phyloP scores from a whole-genome alignment of 2,329 filamentous ascomycete genomes.

The Calonectria montana region DNA sequence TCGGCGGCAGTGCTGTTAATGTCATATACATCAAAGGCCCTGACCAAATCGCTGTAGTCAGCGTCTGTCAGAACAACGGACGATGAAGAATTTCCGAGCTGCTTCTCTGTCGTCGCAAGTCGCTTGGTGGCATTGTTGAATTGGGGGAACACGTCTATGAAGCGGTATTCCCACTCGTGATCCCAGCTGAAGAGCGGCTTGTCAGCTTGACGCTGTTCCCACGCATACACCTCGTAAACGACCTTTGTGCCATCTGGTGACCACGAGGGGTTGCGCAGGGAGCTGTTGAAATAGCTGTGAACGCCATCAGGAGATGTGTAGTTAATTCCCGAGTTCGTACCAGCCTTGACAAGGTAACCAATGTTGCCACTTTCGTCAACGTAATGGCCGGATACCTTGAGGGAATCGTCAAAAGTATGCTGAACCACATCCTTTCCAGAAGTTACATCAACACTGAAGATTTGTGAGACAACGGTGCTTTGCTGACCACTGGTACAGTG shows the following conservation, averaged over 20 bases:
- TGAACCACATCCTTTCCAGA: background rate
- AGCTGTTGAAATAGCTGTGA: conserved; percentile 9
- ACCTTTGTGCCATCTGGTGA: conserved; percentile 7
- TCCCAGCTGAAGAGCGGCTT: conserved; percentile 18
- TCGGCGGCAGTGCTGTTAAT: conserved; percentile 11
- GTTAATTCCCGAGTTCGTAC: background rate
- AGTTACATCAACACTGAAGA: conserved; percentile 14
- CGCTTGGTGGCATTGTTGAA: conserved; percentile 13
- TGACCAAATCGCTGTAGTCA: conserved; percentile 8
- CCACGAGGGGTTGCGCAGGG: conserved; percentile 10
- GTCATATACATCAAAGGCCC: conserved; percentile 16
- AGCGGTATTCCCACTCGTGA: conserved; percentile 17
- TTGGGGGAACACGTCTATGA: conserved; percentile 18
- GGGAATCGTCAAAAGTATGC: conserved; percentile 15
- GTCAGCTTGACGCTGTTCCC: conserved; percentile 15
- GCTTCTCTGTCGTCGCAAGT: conserved; percentile 17
- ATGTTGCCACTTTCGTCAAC: background rate
- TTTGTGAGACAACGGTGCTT: conserved; percentile 1
- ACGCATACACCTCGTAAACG: conserved; percentile 16
- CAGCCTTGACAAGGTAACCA: conserved; percentile 16
- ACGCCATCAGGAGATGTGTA: background rate
- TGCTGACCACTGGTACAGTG: conserved; percentile 12
- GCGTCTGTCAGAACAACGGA: conserved; percentile 15
- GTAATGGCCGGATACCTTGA: conserved; percentile 13
- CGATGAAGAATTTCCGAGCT: conserved; percentile 15